Evolutionary conservation across 2,329 filamentous ascomycete genomes (phyloP), one percentile per base, ranked within the genome.

Genomic region (Nigrospora oryzae): DNA sequence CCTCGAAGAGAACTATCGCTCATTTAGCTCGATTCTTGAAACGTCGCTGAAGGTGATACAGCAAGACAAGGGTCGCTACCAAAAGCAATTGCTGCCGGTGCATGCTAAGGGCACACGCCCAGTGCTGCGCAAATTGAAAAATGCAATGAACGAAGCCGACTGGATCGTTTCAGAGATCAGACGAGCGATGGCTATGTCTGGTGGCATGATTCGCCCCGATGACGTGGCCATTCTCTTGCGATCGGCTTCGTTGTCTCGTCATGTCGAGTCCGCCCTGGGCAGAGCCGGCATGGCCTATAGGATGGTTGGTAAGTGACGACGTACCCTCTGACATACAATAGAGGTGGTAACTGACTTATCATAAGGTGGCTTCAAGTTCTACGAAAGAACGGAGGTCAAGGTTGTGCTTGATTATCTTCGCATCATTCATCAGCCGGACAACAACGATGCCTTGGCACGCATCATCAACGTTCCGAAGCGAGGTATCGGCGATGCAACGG

Each of bases 1-100:
- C 6, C 71, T 98, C 3, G 87, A 96, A 59, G 86, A 96, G 57
- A 98, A 97, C 56, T 98, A 98, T 59, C 80, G 91, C 17, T 97
- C 91, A 1, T 94, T 89, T 1, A 87, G 84, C 35, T 82, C 82
- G 8, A 96, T 98, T 47, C 71, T 97, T 19, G 75, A 79, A 47
- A 80, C 86, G 6, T 89, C 93, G 0, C 74, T 94, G 48, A 79
- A 83, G 49, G 82, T 98, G 40, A 97, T 98, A 49, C 83, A 96
- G 61, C 91, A 97, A 63, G 91, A 98, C 62, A 76, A 77, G 41
- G 79, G 77, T 33, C 76, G 91, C 47, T 93, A 90, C 43, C 74
- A 85, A 46, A 97, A 96, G 61, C 76, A 75, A 33, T 69, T 98
- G 32, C 72, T 87, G 41, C 81, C 93, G 2, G 86, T 91, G 0